Percentiles rank a stretch among this genome's conserved stretches.
phyloP scores from a whole-genome alignment of 2,329 filamentous ascomycete genomes.

The Stagonosporopsis tanaceti region DNA sequence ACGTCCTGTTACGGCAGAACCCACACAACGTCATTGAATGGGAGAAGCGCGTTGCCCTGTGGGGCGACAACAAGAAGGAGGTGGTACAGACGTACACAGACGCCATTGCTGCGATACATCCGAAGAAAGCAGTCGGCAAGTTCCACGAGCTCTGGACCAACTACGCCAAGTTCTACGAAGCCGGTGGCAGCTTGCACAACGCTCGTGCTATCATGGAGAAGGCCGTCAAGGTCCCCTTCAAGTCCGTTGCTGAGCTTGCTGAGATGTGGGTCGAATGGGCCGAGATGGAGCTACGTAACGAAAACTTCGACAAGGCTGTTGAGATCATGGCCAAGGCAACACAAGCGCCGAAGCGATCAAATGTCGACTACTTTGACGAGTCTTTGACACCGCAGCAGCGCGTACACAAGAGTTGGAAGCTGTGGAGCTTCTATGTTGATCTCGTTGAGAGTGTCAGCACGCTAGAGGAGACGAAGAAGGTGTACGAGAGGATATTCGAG shows the following conservation, averaged over 20 bases:
- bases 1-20: conserved; percentile 93
- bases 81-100: conserved; percentile 94
- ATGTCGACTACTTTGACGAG: conserved; percentile 99
- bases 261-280: conserved; percentile 99
- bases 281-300: conserved; percentile 94
- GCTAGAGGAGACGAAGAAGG: conserved; percentile 88
- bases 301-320: conserved; percentile 94
- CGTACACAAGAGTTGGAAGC: conserved; percentile 98
- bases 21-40: conserved; percentile 96
- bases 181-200: conserved; percentile 81
- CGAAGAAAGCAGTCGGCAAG: conserved; percentile 91
- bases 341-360: conserved; percentile 95
- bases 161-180: conserved; percentile 97
- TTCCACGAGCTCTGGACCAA: conserved; percentile 97
- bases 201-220: conserved; percentile 96
- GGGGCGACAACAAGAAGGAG: conserved; percentile 91
- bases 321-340: conserved; percentile 97
- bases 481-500: conserved; percentile 98
- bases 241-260: conserved; percentile 93
- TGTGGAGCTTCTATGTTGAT: conserved; percentile 99
- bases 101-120: conserved; percentile 90
- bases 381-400: conserved; percentile 91
- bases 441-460: conserved; percentile 93
- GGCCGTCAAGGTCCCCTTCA: conserved; percentile 96
- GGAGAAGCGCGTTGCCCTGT: conserved; percentile 95